Conservation (phyloP, 2,329 filamentous ascomycete species). For the Neocucurbitaria cava region DNA sequence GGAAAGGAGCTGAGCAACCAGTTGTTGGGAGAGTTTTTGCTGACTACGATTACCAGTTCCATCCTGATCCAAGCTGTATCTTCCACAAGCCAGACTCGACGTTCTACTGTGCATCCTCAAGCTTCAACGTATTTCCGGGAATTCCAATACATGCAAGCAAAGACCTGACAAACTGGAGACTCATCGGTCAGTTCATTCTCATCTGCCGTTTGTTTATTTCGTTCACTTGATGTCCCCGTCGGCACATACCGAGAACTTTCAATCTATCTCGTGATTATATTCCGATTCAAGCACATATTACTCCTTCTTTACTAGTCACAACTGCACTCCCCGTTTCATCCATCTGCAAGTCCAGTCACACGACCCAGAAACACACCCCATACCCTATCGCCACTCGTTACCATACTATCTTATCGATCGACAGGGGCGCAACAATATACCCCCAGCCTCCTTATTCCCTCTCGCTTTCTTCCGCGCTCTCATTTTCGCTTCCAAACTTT, state of each 20-base stretch:
- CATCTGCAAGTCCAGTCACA: slow-evolving; percentile 1
- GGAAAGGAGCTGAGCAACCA: neutral
- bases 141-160: slow-evolving; percentile 62
- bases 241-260: neutral
- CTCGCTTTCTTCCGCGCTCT: too few species aligned
- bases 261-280: neutral
- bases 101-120: slow-evolving; percentile 61
- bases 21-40: too few species aligned
- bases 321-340: neutral
- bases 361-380: neutral
- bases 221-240: neutral
- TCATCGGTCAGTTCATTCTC: slow-evolving; percentile 40
- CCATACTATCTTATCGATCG: slow-evolving; percentile 10
- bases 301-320: neutral
- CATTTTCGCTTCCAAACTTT: slow-evolving; percentile 14
- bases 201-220: neutral
- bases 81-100: slow-evolving; percentile 52
- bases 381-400: neutral
- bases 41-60: slow-evolving; percentile 40
- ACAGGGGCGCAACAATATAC: slow-evolving; percentile 7
- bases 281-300: slow-evolving; percentile 3
- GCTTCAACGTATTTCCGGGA: slow-evolving; percentile 61
- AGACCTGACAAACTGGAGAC: slow-evolving; percentile 60
- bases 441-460: slow-evolving; percentile 2
- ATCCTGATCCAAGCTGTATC: slow-evolving; percentile 59